phyloP scores from a whole-genome alignment of 352 stramenopile species.

The Thalassiosira sp. region DNA sequence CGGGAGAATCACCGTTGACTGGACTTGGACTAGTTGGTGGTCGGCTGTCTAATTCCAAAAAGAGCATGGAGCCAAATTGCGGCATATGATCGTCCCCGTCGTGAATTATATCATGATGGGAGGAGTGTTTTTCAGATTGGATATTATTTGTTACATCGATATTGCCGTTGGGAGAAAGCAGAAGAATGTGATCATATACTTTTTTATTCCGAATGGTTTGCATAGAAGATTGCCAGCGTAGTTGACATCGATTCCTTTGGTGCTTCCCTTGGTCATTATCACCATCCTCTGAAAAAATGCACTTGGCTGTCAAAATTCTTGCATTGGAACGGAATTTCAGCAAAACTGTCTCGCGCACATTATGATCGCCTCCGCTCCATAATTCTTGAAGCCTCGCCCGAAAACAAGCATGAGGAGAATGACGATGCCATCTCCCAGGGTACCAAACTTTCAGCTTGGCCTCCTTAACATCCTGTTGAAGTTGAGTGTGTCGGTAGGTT shows the following conservation, averaged over 20 bases:
- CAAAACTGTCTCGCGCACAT: not conserved
- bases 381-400: constrained; percentile 5
- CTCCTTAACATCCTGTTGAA: constrained; percentile 18
- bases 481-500: constrained; percentile 28
- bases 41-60: constrained; percentile 17
- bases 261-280: too few relatives aligned
- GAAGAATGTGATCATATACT: constrained; percentile 22
- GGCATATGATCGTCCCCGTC: not conserved
- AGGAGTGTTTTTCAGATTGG: too few relatives aligned
- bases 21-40: not conserved
- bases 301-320: constrained; percentile 18
- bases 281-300: not conserved
- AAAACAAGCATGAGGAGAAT: constrained; percentile 26
- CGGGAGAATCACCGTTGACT: too few relatives aligned
- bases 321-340: constrained; percentile 37
- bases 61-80: not conserved
- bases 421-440: constrained; percentile 31
- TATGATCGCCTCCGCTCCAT: not conserved
- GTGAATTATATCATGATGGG: too few relatives aligned
- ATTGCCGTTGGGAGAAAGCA: not conserved
- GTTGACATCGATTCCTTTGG: not conserved
- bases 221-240: constrained; percentile 9
- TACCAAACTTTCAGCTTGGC: constrained; percentile 51
- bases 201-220: not conserved
- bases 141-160: too few relatives aligned